Base-by-base conservation (phyloP, 441 rosid genomes). In the Melastoma candidum region DNA sequence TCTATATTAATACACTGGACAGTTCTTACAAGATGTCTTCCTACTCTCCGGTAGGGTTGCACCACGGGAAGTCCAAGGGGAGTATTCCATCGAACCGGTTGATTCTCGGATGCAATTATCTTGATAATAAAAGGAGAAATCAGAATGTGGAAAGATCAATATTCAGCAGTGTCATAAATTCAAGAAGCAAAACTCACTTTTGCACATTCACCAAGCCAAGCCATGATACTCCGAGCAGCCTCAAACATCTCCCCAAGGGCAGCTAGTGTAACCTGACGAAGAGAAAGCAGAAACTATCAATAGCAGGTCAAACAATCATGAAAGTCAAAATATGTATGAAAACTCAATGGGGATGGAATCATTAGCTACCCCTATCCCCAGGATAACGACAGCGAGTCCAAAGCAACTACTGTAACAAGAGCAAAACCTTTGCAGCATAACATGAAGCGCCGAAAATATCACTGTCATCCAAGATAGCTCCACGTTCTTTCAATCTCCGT, bases 41-140 rank as follows among this genome's bases (percentile, higher is more conserved):
- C 96, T 63, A 73, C 56, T 60, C 71, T 76, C 47, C 79, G 83
- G 58, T 90, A 94, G 51, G 99, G 99, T 68, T 94, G 99, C 61
- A 94, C 96, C 63, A 87, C 99, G 64, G 99, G 96, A 73, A 94
- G 96, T 55, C 97, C 97, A 41, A 94, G 74, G 48, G 97, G 97
- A 67, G 96, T 87, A 57, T 85, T 94, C 97, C 99, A 94, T 53
- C 80, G 71, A 46, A 94, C 99, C 17, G 96, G 78, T 64, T 85
- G 74, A 65, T 94, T 94, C 71, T 87, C 90, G 62, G 86, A 65
- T 48, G 99, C 96, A 66, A 94, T 83, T 48, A 90, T 63, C 99
- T 94, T 50, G 24, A 44, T 29, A n/a, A 44, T n/a, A 49, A 7
- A 67, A 32, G 17, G 8, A 54, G 27, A 39, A 12, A 58, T 53